phyloP scores from a whole-genome alignment of 2,329 filamentous ascomycete genomes.

The Penicillium sp. region DNA sequence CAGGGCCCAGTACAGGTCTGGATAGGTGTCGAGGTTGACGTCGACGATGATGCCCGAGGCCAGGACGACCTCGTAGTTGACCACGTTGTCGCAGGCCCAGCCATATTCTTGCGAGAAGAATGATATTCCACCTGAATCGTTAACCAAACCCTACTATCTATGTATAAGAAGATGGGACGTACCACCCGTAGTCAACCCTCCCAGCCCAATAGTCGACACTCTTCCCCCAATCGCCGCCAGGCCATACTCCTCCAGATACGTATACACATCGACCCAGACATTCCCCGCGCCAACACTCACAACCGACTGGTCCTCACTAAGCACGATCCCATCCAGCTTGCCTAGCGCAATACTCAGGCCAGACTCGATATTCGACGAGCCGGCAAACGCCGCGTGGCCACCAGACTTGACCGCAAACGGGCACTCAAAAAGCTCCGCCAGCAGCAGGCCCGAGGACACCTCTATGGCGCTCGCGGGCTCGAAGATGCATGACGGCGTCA shows the following conservation, averaged over 20 bases:
- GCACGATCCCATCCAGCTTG: conserved; percentile 25
- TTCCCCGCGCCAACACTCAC: conserved; percentile 32
- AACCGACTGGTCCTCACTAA: conserved; percentile 26
- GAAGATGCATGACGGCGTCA: conserved; percentile 33
- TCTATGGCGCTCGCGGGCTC: conserved; percentile 25
- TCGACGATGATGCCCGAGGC: conserved; percentile 30
- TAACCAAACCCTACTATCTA: too few species aligned
- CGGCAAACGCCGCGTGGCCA: conserved; percentile 54
- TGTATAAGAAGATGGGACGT: too few species aligned
- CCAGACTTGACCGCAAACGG: conserved; percentile 55
- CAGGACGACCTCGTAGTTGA: conserved; percentile 30
- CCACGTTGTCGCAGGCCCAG: conserved; percentile 34
- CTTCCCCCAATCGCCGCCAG: conserved; percentile 34
- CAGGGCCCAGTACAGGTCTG: conserved; percentile 40
- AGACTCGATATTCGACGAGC: conserved; percentile 15
- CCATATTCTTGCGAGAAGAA: conserved; percentile 32
- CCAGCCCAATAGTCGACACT: conserved; percentile 23
- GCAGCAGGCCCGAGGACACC: conserved; percentile 28
- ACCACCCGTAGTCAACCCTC: conserved; percentile 26
- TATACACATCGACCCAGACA: conserved; percentile 33
- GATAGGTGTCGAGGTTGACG: conserved; percentile 25
- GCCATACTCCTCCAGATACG: conserved; percentile 26
- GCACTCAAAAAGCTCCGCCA: conserved; percentile 29
- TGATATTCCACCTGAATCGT: conserved; percentile 26
- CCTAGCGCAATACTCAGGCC: conserved; percentile 34